Base-by-base conservation (phyloP, 345 rosid genomes). In the Reutealis trisperma region DNA sequence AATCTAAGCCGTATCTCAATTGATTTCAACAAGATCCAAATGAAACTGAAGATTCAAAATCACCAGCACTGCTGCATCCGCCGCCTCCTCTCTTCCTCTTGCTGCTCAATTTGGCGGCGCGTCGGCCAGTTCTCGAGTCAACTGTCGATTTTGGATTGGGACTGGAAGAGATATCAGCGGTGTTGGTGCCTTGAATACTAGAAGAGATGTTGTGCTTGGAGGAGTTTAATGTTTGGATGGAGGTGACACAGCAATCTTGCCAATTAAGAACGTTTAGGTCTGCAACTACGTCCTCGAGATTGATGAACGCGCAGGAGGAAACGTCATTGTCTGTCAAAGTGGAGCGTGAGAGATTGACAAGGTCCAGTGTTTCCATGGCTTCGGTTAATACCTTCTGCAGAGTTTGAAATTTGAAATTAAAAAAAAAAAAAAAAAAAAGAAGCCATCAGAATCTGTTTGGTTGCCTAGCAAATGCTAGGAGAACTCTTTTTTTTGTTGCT, bases 191-290 rank as follows among this genome's bases (percentile, higher is more conserved):
- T 9, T 70, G 73, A 55, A 13, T 12, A 32, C 34, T 22, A 54
- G 71, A 78, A 52, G 67, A 61, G 16, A 77, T 61, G 67, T 54
- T 66, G 41, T 51, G 81, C 73, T 63, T 82, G 74, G 77, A 87
- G 55, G 18, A 66, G 70, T 45, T 70, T 0, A 86, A 32, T 45
- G 81, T 75, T 63, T 82, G 75, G 75, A 87, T 37, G 12, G 88
- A 79, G 68, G 86, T 87, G 79, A 85, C 78, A 82, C 86, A 71
- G 73, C 89, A 89, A 73, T 89, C 92, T 70, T 81, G 83, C 90
- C 90, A 87, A 14, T 72, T 62, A 60, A 89, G 85, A 13, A 73
- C 77, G 59, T 83, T 64, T 19, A 89, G 79, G 71, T 86, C 87
- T 0, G 58, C 78, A 41, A 82, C 66, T 30, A 81, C 69, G 12